Percentiles rank a stretch among this genome's conserved stretches.
phyloP scores from a whole-genome alignment of 148 eudicot genomes.

The Persicaria maculosa region DNA sequence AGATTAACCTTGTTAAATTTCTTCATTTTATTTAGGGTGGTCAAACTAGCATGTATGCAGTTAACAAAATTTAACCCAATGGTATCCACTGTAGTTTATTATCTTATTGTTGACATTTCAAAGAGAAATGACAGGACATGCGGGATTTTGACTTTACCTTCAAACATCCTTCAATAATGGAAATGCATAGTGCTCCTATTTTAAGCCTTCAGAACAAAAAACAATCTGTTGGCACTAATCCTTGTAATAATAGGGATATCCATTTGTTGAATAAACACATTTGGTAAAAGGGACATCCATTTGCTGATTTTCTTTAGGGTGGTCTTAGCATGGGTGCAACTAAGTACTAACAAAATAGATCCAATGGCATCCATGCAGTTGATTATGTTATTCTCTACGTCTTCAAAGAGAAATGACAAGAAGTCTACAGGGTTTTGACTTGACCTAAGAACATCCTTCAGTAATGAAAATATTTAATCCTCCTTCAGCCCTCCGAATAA shows the following conservation, averaged over 20 bases:
- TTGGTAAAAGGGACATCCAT: background rate
- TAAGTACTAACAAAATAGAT: background rate
- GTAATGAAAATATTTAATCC: background rate
- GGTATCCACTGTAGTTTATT: background rate
- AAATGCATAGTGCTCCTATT: background rate
- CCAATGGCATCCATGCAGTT: background rate
- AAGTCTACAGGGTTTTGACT: background rate
- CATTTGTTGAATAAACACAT: too few species aligned
- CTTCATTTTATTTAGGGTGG: background rate
- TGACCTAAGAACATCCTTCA: conserved; percentile 7
- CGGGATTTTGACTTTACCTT: background rate
- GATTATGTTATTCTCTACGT: background rate
- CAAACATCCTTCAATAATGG: background rate
- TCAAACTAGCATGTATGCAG: background rate
- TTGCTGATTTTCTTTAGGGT: background rate
- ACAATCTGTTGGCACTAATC: background rate
- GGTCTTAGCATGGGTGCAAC: background rate
- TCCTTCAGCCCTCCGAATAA: background rate
- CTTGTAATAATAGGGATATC: background rate
- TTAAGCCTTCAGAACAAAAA: background rate
- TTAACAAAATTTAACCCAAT: background rate
- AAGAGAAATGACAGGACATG: background rate
- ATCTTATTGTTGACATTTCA: background rate
- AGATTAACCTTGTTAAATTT: background rate
- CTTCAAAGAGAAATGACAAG: background rate